Evolutionary conservation across 495 filamentous ascomycete genomes (phyloP), one percentile per base, ranked within the genome.

Genomic region (Margaritispora aquatica): DNA sequence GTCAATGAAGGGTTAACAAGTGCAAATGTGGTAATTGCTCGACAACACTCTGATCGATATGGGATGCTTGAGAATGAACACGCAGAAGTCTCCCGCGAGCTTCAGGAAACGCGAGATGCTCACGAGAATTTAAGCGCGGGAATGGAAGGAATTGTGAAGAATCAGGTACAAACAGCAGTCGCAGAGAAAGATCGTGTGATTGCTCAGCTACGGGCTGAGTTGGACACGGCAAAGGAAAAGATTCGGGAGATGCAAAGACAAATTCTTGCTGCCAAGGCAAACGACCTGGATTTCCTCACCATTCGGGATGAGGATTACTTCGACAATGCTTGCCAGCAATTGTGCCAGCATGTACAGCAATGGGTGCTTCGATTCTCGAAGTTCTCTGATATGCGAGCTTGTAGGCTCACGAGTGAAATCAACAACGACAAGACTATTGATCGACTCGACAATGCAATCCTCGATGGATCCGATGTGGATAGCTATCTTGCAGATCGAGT

Each of bases 321-420:
- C 67, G 89, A 94, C 63, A 84, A 82, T 66, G 89, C 90, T n/a
- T 97, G 93, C 72, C 89, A 96, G 67, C 84, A 92, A 68, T 83
- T 98, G 17, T 97, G 90, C 69, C 86, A 89, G 64, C 91, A 96
- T 65, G 90, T 96, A 17, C 92, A 96, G 67, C 88, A 93, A 74
- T 98, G 92, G 91, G 89, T 97, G 29, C 77, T 96, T 60, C 89
- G 92, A 67, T 98, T 97, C 77, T 96, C 91, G 57, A 96, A 96
- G 67, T 89, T 93, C 75, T 96, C 92, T 56, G 90, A 96, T 69
- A 89, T 88, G 70, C 83, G 85, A 65, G 85, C 86, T 49, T 96
- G 92, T 72, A 83, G 89, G 61, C 76, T 86, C 51, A 87, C 92
- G 7, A 84, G 80, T 55, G 89, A 96, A 58, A 77, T 97, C 64